phyloP scores from a whole-genome alignment of 306 rosid genomes.

The Psophocarpus tetragonolobus region DNA sequence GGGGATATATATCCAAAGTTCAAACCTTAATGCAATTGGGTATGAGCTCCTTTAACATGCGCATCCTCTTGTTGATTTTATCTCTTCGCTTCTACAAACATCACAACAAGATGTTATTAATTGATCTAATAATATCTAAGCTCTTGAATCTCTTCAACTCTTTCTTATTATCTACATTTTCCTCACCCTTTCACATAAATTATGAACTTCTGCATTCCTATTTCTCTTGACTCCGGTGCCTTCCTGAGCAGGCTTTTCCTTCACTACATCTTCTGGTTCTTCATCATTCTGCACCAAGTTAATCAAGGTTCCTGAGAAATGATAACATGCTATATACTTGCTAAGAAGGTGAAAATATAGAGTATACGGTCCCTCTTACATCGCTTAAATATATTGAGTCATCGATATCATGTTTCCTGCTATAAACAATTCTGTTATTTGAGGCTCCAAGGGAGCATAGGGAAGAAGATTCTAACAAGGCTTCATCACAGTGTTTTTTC shows the following conservation, averaged over 20 bases:
- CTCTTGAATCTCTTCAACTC: background rate
- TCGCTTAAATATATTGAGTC: constrained; percentile 33
- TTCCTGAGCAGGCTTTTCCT: constrained; percentile 29
- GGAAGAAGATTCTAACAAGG: constrained; percentile 36
- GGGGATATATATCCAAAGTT: background rate
- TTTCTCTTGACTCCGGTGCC: constrained; percentile 39
- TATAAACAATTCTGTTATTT: constrained; percentile 9
- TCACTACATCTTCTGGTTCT: constrained; percentile 29
- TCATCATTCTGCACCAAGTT: constrained; percentile 42
- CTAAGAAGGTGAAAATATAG: background rate
- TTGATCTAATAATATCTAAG: background rate
- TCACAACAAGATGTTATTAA: background rate
- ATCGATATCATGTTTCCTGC: constrained; percentile 32
- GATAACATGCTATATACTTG: background rate
- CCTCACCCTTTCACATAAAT: constrained; percentile 49
- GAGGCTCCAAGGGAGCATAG: constrained; percentile 46
- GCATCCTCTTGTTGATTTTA: constrained; percentile 52
- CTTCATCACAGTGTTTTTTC: background rate
- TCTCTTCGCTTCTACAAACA: constrained; percentile 53
- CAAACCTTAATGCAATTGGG: constrained; percentile 52
- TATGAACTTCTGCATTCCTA: constrained; percentile 40
- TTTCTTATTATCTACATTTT: background rate
- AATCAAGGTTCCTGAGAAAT: constrained; percentile 12
- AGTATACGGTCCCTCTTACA: constrained; percentile 24
- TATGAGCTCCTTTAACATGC: constrained; percentile 46